Base-by-base conservation (phyloP, 2,329 filamentous ascomycete species). In the Fusarium duplospermum region DNA sequence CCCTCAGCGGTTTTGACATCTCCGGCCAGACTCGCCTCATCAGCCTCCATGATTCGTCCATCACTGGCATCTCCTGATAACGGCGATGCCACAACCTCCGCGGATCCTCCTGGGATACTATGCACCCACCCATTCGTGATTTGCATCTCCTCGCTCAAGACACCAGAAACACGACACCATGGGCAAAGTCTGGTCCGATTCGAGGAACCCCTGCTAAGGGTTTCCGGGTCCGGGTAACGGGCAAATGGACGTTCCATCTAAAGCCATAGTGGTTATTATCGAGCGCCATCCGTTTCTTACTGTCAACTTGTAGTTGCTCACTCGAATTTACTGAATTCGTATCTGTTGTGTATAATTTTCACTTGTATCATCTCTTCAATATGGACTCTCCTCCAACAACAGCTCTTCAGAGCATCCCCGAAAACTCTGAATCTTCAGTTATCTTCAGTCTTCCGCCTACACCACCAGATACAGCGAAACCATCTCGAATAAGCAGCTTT, bases 381-480 rank as follows among this genome's bases (percentile, higher is more conserved):
- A 79, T 79, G 78, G 70, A 76, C 59, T 38, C 66, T 59, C 71
- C 74, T 61, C 62, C 71, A 52, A 76, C 68, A 69, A 61, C 63
- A 27, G 22, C 62, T 31, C 42, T 72, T 29, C 54, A 56, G 29
- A 68, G 52, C 29, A 67, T 68, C 14, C 63, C 68, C 22, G 71
- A 73, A 57, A 56, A 67, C 22, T 64, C 67, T 24, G 47, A 71
- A 64, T 57, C 63, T 36, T 66, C 57, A 35, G 29, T 60, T 57
- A 60, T 47, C 50, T 72, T 69, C 16, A 58, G 67, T 33, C 78
- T 83, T 14, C 84, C 84, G 6, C 84, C 84, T 5, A 83, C 81
- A 18, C 85, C 85, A 1, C 82, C 84, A 36, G 77, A 80, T 29
- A 86, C 84, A 45, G 82, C 81, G 31, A 84, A 81, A 60, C 77